Conservation (phyloP, 2,329 filamentous ascomycete species). For the Aspergillus eucalypticola region DNA sequence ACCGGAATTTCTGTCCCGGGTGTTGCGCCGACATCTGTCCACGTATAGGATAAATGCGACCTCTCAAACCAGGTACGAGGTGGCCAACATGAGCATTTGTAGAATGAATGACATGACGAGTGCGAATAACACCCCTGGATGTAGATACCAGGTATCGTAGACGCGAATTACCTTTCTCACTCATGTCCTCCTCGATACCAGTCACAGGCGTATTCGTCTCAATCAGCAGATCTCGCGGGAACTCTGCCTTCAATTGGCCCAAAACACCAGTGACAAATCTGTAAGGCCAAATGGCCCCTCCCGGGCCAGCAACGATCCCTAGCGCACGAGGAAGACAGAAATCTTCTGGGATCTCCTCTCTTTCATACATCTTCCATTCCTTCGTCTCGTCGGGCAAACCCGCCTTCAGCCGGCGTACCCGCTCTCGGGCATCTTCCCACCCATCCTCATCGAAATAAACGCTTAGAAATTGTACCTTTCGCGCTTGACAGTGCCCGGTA, state of each 20-base stretch:
- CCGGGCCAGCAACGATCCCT: slow-evolving; percentile 30
- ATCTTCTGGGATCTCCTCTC: slow-evolving; percentile 24
- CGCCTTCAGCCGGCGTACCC: slow-evolving; percentile 27
- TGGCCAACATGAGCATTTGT: slow-evolving; percentile 58
- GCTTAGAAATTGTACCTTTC: slow-evolving; percentile 31
- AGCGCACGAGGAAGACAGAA: slow-evolving; percentile 14
- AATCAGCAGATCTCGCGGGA: slow-evolving; percentile 39
- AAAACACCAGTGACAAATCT: slow-evolving; percentile 32
- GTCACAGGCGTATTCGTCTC: slow-evolving; percentile 26
- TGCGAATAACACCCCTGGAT: slow-evolving; percentile 45
- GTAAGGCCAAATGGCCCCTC: slow-evolving; percentile 36
- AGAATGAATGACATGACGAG: slow-evolving; percentile 58
- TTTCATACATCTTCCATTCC: slow-evolving; percentile 29
- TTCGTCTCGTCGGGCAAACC: slow-evolving; percentile 29
- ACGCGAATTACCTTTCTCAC: not conserved
- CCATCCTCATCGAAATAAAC: slow-evolving; percentile 29
- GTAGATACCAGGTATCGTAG: slow-evolving; percentile 48
- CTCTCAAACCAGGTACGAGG: slow-evolving; percentile 50
- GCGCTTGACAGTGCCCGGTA: slow-evolving; percentile 23
- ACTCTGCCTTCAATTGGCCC: slow-evolving; percentile 14
- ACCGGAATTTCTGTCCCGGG: slow-evolving; percentile 30
- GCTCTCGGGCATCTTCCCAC: slow-evolving; percentile 23
- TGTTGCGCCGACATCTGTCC: slow-evolving; percentile 48
- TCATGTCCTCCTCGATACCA: not conserved
- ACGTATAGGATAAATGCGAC: slow-evolving; percentile 40